Conservation (phyloP, 805 yeast genomes). For the Sugiyamaella americana region DNA sequence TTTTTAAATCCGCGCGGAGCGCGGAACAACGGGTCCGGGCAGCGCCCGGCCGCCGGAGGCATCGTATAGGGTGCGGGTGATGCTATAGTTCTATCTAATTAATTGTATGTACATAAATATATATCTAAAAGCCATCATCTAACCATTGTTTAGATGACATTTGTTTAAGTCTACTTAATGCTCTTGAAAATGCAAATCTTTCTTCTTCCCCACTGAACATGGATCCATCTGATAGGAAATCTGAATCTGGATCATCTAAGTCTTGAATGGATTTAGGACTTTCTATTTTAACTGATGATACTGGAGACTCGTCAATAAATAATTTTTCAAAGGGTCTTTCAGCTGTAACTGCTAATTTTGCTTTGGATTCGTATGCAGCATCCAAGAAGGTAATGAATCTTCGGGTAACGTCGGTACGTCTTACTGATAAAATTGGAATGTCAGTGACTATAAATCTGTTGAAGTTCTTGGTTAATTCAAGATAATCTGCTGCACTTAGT, state of each 20-base stretch:
- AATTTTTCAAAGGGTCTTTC: slow-evolving; percentile 79
- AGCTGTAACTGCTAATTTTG: slow-evolving; percentile 81
- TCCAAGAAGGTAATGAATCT: slow-evolving; percentile 92
- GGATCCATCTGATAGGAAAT: slow-evolving; percentile 33
- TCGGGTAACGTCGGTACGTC: slow-evolving; percentile 77
- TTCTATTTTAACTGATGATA: slow-evolving; percentile 33
- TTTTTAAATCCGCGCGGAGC: too few relatives aligned
- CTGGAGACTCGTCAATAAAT: slow-evolving; percentile 68
- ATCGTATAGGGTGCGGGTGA: background rate
- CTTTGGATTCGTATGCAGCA: slow-evolving; percentile 90
- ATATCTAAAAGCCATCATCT: slow-evolving; percentile 1
- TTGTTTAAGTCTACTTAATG: slow-evolving; percentile 81
- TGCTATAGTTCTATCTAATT: background rate
- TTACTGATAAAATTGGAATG: slow-evolving; percentile 75
- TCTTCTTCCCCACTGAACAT: slow-evolving; percentile 87
- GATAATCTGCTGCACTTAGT: slow-evolving; percentile 89
- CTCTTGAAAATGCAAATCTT: slow-evolving; percentile 93
- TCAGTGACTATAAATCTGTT: slow-evolving; percentile 83
- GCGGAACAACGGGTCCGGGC: too few relatives aligned
- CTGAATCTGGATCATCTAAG: slow-evolving; percentile 64
- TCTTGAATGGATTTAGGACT: slow-evolving; percentile 45
- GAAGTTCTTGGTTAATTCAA: slow-evolving; percentile 71
- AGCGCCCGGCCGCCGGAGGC: too few relatives aligned
- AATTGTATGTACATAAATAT: too few relatives aligned
- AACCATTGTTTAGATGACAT: slow-evolving; percentile 91